Percentiles rank a stretch among this genome's conserved stretches.
Conservation (phyloP, 352 stramenopile species). For the Phytophthora idaei region DNA sequence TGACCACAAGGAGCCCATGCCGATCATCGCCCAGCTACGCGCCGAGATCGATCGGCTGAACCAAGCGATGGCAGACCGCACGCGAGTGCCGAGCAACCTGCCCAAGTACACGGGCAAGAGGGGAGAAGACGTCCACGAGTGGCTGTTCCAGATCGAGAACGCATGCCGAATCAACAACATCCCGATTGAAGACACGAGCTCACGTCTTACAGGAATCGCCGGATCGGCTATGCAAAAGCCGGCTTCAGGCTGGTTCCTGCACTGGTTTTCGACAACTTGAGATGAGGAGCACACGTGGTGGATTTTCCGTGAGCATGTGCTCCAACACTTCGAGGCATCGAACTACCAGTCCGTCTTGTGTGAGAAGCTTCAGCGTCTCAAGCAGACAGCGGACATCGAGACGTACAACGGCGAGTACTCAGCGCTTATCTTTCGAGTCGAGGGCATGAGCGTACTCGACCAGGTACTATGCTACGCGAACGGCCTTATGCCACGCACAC, state of each 20-base stretch:
- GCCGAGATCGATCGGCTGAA: too few relatives aligned
- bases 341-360: conserved; percentile 6
- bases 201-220: not conserved
- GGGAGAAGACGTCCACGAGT: too few relatives aligned
- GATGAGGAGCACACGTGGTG: conserved; percentile 6
- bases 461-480: conserved; percentile 5
- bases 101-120: too few relatives aligned
- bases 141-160: too few relatives aligned
- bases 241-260: conserved; percentile 9
- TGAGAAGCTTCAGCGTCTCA: conserved; percentile 4
- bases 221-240: too few relatives aligned
- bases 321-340: conserved; percentile 3
- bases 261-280: conserved; percentile 6
- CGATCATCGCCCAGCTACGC: too few relatives aligned
- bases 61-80: too few relatives aligned
- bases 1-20: too few relatives aligned
- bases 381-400: conserved; percentile 10
- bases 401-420: conserved; percentile 3
- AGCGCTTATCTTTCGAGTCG: not conserved
- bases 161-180: too few relatives aligned
- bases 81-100: too few relatives aligned
- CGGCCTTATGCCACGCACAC: too few relatives aligned
- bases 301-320: conserved; percentile 3
- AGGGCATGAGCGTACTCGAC: conserved; percentile 9
- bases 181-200: too few relatives aligned